Base-by-base conservation (phyloP, 257 asterid genomes). In the Echium plantagineum region DNA sequence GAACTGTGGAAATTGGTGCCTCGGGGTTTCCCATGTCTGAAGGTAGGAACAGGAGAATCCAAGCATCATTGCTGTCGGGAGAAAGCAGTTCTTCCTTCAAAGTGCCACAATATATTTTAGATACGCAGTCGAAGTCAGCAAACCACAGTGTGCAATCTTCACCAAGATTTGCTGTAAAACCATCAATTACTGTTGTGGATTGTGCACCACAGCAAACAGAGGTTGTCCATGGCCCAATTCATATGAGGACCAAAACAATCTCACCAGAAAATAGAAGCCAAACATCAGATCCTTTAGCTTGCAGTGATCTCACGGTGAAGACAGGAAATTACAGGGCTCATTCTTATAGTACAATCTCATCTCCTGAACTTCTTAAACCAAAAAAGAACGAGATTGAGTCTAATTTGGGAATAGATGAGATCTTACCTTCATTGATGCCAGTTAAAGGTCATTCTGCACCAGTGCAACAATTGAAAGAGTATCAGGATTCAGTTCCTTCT, bases 1-100 rank as follows among this genome's bases (percentile, higher is more conserved):
- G 78, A 72, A 77, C 83, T 28, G 70, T 71, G 31, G 89, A 82
- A 69, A 46, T 81, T 15, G 82, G 83, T 47, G 74, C 63, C 51
- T 66, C 84, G 62, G 68, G 81, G 62, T 61, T 62, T 58, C 59
- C 78, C 38, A 9, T 59, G 51, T 21, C 66, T 21, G 69, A 55
- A 20, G 68, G 64, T 30, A 74, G 67, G 31, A 69, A 61, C 58
- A 60, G 67, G 18, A 63, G 72, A 73, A 55, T 35, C 6, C 77
- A 67, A 72, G 55, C 77, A 19, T 80, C 83, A 60, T 60, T 63
- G 22, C 67, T 52, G 48, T 76, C 78, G 4, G 85, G 78, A 74
- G 86, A 66, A n/a, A 78, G 87, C 66, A 65, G 68, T 69, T 76
- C 74, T 62, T 65, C 75, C 47, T 73, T 59, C 59, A 67, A 55